Base-by-base conservation (phyloP, 2,329 filamentous ascomycete species). In the Aspergillus eucalypticola region DNA sequence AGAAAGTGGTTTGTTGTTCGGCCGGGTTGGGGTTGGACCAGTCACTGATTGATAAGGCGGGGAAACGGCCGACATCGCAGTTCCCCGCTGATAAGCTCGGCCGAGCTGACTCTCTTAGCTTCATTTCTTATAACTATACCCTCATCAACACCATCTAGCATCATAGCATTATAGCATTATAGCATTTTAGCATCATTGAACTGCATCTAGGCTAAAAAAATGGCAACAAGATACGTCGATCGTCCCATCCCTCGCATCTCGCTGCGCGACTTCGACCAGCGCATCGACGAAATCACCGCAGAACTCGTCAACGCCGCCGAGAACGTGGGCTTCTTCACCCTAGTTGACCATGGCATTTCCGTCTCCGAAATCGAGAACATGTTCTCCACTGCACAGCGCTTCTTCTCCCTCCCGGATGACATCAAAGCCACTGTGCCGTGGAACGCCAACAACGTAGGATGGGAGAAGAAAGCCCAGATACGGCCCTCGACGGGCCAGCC, bases 381-480 rank as follows among this genome's bases (percentile, higher is more conserved):
- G 62, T 86, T 86, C 66, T 67, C 69, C 0, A 74, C 77, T 11
- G 82, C 84, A 0, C 78, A 81, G 61, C 70, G 73, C 23, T 87
- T 87, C 76, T 87, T 87, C 73, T 66, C 74, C 15, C 79, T 86
- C 7, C 76, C 82, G 0, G 81, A 84, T 65, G 72, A 77, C 0
- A 70, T 79, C 57, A 88, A 88, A 67, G 77, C 79, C 15, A 78
- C 75, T 5, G 82, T 86, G 1, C 82, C 85, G 0, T 87, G 82
- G 76, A 83, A 77, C 46, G 75, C 74, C 10, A 77, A 81, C 60
- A 88, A 88, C 64, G 81, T 83, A 1, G 86, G 86, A 7, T 88
- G 85, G 84, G 85, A 88, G 75, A 84, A 84, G 70, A 81, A 79
- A 62, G 77, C 81, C 7, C 85, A 88, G 66, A 74, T 88, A 46